phyloP scores from a whole-genome alignment of 2,329 filamentous ascomycete species.

The Ceratocystis diversiconidia region DNA sequence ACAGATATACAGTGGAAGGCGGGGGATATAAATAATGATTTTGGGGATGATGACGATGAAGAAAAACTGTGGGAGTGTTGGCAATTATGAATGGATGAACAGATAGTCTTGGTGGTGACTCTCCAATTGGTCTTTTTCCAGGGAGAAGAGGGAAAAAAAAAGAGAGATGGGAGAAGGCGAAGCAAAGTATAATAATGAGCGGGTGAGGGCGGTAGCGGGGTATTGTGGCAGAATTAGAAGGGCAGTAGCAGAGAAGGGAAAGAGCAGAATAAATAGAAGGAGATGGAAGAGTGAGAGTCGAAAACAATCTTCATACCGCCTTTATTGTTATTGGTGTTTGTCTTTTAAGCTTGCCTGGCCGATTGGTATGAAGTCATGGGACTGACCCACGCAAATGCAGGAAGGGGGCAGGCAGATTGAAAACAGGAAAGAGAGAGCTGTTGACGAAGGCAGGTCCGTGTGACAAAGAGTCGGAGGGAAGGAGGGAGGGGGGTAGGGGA shows the following conservation, averaged over 20 bases:
- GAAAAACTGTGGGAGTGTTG: background rate
- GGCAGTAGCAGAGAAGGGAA: background rate
- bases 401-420: background rate
- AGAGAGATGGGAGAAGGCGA: background rate
- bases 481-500: conserved; percentile 22
- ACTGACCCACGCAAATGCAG: background rate
- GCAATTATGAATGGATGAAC: background rate
- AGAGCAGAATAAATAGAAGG: background rate
- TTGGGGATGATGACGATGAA: background rate
- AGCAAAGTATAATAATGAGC: background rate
- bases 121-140: background rate
- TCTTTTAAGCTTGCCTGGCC: background rate
- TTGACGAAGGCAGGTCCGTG: background rate
- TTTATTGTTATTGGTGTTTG: background rate
- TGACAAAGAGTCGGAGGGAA: conserved; percentile 21
- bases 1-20: background rate
- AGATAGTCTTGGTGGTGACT: background rate
- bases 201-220: background rate
- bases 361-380: background rate
- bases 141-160: background rate
- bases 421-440: background rate
- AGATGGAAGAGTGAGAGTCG: background rate
- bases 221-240: background rate
- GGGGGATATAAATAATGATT: background rate
- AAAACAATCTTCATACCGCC: background rate